phyloP scores from a whole-genome alignment of 2,329 filamentous ascomycete species.

The Paramyrothecium sp. region DNA sequence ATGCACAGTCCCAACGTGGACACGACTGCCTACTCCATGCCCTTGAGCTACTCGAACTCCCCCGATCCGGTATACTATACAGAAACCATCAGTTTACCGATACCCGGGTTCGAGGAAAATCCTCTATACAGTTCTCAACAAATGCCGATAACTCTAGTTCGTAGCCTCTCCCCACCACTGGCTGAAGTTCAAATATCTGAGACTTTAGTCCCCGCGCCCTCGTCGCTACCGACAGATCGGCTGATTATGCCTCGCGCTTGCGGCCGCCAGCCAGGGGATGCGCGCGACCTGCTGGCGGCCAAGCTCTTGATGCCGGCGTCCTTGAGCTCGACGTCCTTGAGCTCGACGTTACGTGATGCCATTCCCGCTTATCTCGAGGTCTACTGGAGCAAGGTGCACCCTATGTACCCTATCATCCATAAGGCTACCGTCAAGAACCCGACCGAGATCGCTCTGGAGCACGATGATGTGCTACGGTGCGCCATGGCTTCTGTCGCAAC shows the following conservation, averaged over 20 bases:
- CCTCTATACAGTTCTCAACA: constrained; percentile 17
- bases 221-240: constrained; percentile 33
- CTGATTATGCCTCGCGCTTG: constrained; percentile 32
- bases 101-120: not conserved
- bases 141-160: constrained; percentile 39
- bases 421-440: constrained; percentile 40
- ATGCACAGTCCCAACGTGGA: not conserved
- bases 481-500: constrained; percentile 59
- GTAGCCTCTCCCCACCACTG: constrained; percentile 47
- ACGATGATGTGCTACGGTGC: constrained; percentile 43
- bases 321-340: constrained; percentile 34
- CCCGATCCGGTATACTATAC: not conserved
- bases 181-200: constrained; percentile 46
- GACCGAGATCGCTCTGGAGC: constrained; percentile 25
- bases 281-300: constrained; percentile 31
- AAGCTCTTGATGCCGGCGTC: constrained; percentile 18
- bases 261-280: constrained; percentile 39
- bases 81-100: not conserved
- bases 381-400: constrained; percentile 53
- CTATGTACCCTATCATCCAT: constrained; percentile 50
- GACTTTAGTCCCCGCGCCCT: constrained; percentile 45
- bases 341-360: constrained; percentile 36
- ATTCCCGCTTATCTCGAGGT: constrained; percentile 50
- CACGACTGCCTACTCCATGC: not conserved
- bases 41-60: not conserved